Conservation (phyloP, 164 flowering plant genomes). For the Santalum album region DNA sequence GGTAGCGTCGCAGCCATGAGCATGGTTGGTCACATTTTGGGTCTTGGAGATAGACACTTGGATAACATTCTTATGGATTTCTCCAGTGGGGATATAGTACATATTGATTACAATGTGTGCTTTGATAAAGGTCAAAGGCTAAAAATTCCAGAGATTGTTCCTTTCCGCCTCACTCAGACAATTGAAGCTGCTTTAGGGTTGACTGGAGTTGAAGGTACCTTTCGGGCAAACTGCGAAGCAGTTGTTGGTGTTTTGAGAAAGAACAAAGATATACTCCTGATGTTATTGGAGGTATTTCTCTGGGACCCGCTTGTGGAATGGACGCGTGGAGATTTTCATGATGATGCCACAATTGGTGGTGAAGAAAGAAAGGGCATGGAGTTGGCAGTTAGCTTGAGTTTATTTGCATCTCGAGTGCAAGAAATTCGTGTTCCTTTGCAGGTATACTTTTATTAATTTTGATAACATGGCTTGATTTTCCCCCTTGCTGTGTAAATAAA, state of each 20-base stretch:
- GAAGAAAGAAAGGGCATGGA: slow-evolving; percentile 99
- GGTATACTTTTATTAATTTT: slow-evolving; percentile 51
- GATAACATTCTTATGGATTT: slow-evolving; percentile 94
- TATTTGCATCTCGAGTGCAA: slow-evolving; percentile 97
- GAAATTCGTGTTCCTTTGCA: slow-evolving; percentile 95
- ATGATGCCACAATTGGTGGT: slow-evolving; percentile 95
- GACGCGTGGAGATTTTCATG: slow-evolving; percentile 96
- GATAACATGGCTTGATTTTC: too few species aligned
- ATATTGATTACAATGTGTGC: slow-evolving; percentile 95
- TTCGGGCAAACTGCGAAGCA: slow-evolving; percentile 90
- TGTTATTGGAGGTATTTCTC: slow-evolving; percentile 87
- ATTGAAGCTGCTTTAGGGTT: slow-evolving; percentile 91
- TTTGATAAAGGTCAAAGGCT: slow-evolving; percentile 92
- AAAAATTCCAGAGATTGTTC: slow-evolving; percentile 96
- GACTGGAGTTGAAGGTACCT: slow-evolving; percentile 87
- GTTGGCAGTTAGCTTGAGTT: slow-evolving; percentile 94
- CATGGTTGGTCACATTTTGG: slow-evolving; percentile 89
- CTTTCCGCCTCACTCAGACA: slow-evolving; percentile 93
- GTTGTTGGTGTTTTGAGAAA: slow-evolving; percentile 70
- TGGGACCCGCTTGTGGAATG: slow-evolving; percentile 99
- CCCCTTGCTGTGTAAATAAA: too few species aligned
- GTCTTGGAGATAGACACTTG: slow-evolving; percentile 94
- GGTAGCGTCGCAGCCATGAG: slow-evolving; percentile 96
- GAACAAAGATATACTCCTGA: slow-evolving; percentile 81
- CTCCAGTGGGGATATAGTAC: slow-evolving; percentile 78